A percentile compares a stretch with the other conserved stretches of the same genome.
These are phyloP conservation scores for Talaromyces trachyspermus DNA, from an alignment of 495 filamentous ascomycete genomes.

Conservation along the genomic window DNA sequence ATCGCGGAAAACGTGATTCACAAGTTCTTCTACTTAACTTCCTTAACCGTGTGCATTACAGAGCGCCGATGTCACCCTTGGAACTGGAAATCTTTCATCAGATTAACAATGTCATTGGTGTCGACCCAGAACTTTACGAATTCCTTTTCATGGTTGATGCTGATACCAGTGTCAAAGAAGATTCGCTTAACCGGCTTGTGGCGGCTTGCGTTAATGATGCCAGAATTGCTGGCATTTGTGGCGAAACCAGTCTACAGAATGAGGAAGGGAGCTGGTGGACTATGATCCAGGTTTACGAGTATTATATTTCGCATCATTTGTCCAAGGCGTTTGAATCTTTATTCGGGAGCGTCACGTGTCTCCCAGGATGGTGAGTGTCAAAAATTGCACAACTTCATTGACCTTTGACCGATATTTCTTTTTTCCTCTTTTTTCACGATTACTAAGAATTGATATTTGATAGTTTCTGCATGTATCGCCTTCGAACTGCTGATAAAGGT, in stretches of 20 bases:
- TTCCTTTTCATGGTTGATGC: conserved; percentile 97
- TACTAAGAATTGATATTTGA: background rate
- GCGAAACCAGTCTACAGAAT: conserved; percentile 93
- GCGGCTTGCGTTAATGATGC: conserved; percentile 89
- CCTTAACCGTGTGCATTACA: conserved; percentile 95
- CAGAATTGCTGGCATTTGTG: conserved; percentile 95
- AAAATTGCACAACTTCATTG: too few species aligned
- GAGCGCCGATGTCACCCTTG: conserved; percentile 85
- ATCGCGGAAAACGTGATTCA: conserved; percentile 96
- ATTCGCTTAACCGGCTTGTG: conserved; percentile 86
- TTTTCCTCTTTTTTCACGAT: background rate
- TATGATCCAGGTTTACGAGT: conserved; percentile 99
- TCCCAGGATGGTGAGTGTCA: conserved; percentile 85
- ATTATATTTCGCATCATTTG: conserved; percentile 93
- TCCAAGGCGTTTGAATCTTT: conserved; percentile 92
- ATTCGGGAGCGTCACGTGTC: conserved; percentile 92
- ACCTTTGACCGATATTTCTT: too few species aligned
- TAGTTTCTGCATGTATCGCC: conserved; percentile 98
- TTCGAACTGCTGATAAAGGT: conserved; percentile 86
- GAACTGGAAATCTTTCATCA: conserved; percentile 98
- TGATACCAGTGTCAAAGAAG: conserved; percentile 90
- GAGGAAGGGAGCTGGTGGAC: conserved; percentile 95
- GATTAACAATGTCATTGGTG: conserved; percentile 97
- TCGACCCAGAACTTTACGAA: conserved; percentile 95
- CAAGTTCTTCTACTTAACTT: conserved; percentile 81